phyloP scores from a whole-genome alignment of 2,329 filamentous ascomycete species.

The Penicillium sp. region DNA sequence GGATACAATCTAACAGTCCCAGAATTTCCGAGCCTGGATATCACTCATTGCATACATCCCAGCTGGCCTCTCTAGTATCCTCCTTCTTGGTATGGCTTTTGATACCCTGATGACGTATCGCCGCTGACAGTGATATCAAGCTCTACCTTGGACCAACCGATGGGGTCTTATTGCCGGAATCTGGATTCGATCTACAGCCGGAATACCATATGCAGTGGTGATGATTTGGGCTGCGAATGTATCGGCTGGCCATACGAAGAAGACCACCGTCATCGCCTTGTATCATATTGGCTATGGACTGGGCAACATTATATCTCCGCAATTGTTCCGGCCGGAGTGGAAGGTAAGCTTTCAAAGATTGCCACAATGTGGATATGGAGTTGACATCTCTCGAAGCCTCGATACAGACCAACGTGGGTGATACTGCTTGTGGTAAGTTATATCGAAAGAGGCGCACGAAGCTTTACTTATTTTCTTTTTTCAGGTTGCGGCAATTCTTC shows the following conservation, averaged over 20 bases:
- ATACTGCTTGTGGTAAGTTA: constrained; percentile 33
- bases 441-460: constrained; percentile 33
- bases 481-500: constrained; percentile 42
- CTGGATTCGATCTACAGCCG: constrained; percentile 41
- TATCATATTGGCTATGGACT: constrained; percentile 40
- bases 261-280: constrained; percentile 36
- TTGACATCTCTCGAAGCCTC: constrained; percentile 10
- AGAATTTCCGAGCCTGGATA: constrained; percentile 20
- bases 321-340: constrained; percentile 42
- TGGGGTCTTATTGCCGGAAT: constrained; percentile 40
- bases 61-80: constrained; percentile 38
- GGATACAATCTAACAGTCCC: neutral
- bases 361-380: neutral
- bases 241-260: constrained; percentile 47
- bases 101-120: neutral
- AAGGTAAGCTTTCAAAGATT: constrained; percentile 16
- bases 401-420: constrained; percentile 25
- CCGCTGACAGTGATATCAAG: neutral
- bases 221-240: constrained; percentile 44
- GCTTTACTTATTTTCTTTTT: constrained; percentile 28
- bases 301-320: constrained; percentile 47
- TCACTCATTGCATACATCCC: constrained; percentile 38
- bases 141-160: constrained; percentile 40
- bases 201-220: constrained; percentile 41
- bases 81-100: constrained; percentile 28